These are phyloP conservation scores for Termitomyces sp. DNA, from an alignment of 768 basidiomycete genomes.

Conservation along the genomic window DNA sequence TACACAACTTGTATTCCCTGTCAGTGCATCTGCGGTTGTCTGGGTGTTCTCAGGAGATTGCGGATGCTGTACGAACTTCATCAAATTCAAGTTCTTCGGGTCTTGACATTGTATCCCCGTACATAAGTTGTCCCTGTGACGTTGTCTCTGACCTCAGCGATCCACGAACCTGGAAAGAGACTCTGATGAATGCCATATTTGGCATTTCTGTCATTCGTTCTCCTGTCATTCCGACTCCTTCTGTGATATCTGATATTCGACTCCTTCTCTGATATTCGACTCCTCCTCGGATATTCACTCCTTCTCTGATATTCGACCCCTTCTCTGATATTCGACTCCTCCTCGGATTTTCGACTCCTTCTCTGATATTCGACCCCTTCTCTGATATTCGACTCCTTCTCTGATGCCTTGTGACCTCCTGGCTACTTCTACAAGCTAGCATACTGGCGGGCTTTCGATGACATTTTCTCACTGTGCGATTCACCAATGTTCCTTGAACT, in stretches of 20 bases:
- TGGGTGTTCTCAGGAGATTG: not conserved
- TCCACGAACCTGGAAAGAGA: not conserved
- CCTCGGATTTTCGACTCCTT: not conserved
- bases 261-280: not conserved
- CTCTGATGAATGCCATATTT: not conserved
- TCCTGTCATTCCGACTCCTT: not conserved
- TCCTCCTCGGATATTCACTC: not conserved
- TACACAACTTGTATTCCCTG: not conserved
- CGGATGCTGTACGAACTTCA: not conserved
- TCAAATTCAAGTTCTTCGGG: not conserved
- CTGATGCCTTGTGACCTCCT: not conserved
- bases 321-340: not conserved
- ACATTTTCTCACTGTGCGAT: not conserved
- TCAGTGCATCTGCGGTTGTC: not conserved
- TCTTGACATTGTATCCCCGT: not conserved
- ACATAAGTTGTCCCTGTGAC: not conserved
- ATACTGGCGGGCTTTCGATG: not conserved
- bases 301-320: too few relatives aligned
- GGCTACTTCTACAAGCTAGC: not conserved
- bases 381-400: not conserved
- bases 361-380: not conserved
- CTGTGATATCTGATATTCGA: not conserved
- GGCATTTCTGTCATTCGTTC: not conserved
- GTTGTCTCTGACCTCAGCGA: not conserved
- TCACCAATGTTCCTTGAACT: not conserved